Conservation (phyloP, 495 filamentous ascomycete species). For the Bombardia bombarda region DNA sequence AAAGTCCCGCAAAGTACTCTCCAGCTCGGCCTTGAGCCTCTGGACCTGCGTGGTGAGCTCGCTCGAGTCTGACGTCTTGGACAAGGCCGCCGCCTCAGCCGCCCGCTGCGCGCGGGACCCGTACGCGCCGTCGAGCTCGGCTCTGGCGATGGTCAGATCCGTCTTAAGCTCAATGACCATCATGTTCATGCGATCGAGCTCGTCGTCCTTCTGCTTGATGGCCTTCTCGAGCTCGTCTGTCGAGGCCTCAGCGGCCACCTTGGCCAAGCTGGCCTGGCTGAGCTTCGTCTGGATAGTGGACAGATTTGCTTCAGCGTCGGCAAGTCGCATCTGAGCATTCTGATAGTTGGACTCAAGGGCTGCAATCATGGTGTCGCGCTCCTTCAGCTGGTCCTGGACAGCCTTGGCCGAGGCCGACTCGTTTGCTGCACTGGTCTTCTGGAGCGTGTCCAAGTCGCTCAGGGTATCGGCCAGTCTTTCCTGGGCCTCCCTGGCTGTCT, state of each 20-base stretch:
- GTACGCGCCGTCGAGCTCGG: slow-evolving; percentile 92
- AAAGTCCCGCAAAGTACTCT: slow-evolving; percentile 74
- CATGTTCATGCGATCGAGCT: slow-evolving; percentile 67
- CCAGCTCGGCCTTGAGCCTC: slow-evolving; percentile 69
- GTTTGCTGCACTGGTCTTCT: slow-evolving; percentile 25
- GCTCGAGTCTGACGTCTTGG: slow-evolving; percentile 57
- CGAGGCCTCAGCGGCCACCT: slow-evolving; percentile 19
- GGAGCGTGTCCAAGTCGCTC: slow-evolving; percentile 42
- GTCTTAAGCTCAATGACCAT: slow-evolving; percentile 83
- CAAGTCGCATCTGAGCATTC: slow-evolving; percentile 30
- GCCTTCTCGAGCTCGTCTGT: slow-evolving; percentile 23
- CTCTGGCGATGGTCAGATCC: slow-evolving; percentile 83
- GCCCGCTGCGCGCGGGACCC: slow-evolving; percentile 70
- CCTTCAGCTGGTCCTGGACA: slow-evolving; percentile 41
- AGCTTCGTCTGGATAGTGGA: slow-evolving; percentile 10
- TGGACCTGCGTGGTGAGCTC: slow-evolving; percentile 53
- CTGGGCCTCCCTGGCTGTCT: slow-evolving; percentile 37
- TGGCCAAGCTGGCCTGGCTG: slow-evolving; percentile 4
- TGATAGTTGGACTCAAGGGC: slow-evolving; percentile 38
- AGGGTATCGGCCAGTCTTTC: slow-evolving; percentile 42
- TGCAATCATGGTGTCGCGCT: slow-evolving; percentile 38
- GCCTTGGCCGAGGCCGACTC: slow-evolving; percentile 27
- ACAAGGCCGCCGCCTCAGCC: slow-evolving; percentile 62
- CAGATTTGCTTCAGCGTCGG: slow-evolving; percentile 13
- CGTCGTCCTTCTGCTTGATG: slow-evolving; percentile 48